Percentiles rank a stretch among this genome's conserved stretches.
These are phyloP conservation scores for Claviceps africana DNA, from an alignment of 2,329 filamentous ascomycete species.

Conservation along the genomic window DNA sequence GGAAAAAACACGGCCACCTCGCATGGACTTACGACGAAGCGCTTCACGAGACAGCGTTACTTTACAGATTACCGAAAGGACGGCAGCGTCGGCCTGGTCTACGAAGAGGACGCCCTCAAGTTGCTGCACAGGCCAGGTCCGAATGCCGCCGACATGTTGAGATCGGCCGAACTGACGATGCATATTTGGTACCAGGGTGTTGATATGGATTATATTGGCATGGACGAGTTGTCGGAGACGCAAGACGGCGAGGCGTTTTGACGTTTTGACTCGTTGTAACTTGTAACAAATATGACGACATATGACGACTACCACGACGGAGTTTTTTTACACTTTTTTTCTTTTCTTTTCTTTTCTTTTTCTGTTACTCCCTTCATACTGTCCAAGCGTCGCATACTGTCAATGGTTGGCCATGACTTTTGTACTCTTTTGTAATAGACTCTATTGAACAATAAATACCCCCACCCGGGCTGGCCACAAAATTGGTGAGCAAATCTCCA, in stretches of 20 bases:
- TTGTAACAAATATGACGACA: background rate
- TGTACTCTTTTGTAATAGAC: background rate
- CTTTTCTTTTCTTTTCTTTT: background rate
- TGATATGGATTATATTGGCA: constrained; percentile 3
- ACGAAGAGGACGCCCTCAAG: constrained; percentile 6
- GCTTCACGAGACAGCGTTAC: constrained; percentile 4
- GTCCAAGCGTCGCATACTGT: background rate
- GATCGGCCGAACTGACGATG: constrained; percentile 5
- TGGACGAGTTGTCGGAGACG: background rate
- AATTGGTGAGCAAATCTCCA: too few species aligned
- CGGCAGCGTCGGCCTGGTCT: constrained; percentile 4
- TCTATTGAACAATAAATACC: background rate
- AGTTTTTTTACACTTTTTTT: background rate
- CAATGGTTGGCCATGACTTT: background rate
- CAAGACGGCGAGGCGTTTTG: background rate
- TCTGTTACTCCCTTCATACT: background rate
- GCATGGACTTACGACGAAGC: background rate
- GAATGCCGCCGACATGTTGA: background rate
- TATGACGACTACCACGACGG: background rate
- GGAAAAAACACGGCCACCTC: background rate
- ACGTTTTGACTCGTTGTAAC: background rate
- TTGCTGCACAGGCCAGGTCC: constrained; percentile 1
- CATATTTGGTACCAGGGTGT: constrained; percentile 6
- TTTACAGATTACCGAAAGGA: constrained; percentile 4
- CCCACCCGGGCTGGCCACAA: too few species aligned